Evolutionary conservation across 129 eudicot genomes (phyloP).

Genomic region (Oenanthe sinensis): DNA sequence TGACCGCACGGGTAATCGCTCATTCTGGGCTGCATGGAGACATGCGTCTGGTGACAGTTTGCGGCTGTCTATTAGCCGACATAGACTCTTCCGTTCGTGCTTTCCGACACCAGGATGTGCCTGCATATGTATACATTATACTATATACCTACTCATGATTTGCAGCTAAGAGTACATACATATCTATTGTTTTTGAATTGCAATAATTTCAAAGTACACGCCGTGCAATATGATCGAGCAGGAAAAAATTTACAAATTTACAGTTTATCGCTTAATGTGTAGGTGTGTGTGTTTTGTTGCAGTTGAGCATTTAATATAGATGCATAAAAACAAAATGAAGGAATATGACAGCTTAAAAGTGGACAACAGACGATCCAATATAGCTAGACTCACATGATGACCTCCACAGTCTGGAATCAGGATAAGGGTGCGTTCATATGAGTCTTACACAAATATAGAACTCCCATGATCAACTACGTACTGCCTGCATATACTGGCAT

Average conservation of each 20-base stretch:
- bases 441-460: no score
- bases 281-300: not conserved
- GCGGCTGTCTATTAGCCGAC: constrained; percentile 57
- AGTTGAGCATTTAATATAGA: not conserved
- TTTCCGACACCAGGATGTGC: constrained; percentile 67
- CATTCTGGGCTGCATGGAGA: constrained; percentile 77
- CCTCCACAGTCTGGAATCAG: not conserved
- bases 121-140: constrained; percentile 19
- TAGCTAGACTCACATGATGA: constrained; percentile 6
- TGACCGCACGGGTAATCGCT: constrained; percentile 73
- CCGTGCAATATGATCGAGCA: not conserved
- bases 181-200: no score
- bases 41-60: constrained; percentile 80
- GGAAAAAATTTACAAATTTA: not conserved
- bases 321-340: not conserved
- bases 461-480: not conserved
- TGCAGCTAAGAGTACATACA: no score
- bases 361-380: not conserved
- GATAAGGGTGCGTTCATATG: not conserved
- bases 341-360: not conserved
- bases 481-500: not conserved
- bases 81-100: constrained; percentile 57
- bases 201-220: not conserved
- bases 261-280: not conserved
- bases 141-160: no score